These are phyloP conservation scores for Trifolium fragiferum DNA, from an alignment of 306 rosid genomes.

Conservation along the genomic window DNA sequence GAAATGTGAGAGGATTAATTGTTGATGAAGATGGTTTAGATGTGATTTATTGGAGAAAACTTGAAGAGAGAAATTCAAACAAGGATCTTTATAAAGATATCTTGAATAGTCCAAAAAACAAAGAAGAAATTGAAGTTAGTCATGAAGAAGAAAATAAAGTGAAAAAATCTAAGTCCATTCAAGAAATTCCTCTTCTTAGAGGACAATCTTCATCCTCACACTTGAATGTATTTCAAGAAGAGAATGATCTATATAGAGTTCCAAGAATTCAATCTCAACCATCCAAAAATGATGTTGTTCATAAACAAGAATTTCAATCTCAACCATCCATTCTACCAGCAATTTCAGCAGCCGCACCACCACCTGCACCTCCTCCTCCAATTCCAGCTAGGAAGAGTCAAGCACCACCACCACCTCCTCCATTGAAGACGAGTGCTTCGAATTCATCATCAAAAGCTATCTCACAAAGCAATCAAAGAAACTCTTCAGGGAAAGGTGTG, in stretches of 20 bases:
- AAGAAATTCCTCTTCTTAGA: slow-evolving; percentile 80
- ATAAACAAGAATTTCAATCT: slow-evolving; percentile 14
- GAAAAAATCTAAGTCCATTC: slow-evolving; percentile 39
- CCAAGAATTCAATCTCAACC: slow-evolving; percentile 30
- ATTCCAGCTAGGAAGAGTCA: slow-evolving; percentile 40
- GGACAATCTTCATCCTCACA: slow-evolving; percentile 84
- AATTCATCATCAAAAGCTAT: slow-evolving; percentile 50
- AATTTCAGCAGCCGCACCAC: slow-evolving; percentile 41
- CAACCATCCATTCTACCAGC: slow-evolving; percentile 42
- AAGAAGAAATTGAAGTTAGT: slow-evolving; percentile 13
- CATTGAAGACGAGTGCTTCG: slow-evolving; percentile 37
- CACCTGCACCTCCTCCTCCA: slow-evolving; percentile 48
- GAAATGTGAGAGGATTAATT: slow-evolving; percentile 63
- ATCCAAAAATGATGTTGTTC: neutral
- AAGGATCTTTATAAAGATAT: slow-evolving; percentile 49
- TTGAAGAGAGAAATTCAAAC: slow-evolving; percentile 54
- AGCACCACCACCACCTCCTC: slow-evolving; percentile 53
- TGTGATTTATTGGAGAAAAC: slow-evolving; percentile 89
- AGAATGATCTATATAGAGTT: slow-evolving; percentile 36
- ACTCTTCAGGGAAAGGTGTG: slow-evolving; percentile 51
- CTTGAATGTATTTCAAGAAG: slow-evolving; percentile 30
- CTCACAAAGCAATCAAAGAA: slow-evolving; percentile 27
- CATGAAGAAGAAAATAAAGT: slow-evolving; percentile 35
- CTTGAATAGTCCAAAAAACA: slow-evolving; percentile 1
- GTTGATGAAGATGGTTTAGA: slow-evolving; percentile 95